Evolutionary conservation across 768 basidiomycete genomes (phyloP).

Genomic region (Amanita subjunquillea): DNA sequence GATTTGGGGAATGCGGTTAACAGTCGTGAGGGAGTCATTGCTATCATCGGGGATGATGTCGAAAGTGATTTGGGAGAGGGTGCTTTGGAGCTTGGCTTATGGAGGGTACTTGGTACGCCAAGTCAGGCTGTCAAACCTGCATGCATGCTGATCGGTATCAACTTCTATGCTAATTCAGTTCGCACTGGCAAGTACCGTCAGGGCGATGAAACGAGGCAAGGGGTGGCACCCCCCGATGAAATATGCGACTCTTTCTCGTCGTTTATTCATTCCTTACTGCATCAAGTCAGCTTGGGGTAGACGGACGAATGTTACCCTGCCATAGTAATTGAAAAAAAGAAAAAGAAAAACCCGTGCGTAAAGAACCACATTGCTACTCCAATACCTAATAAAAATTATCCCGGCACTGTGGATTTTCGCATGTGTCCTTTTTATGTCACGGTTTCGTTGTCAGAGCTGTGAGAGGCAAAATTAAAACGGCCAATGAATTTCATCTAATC

Average conservation of each 20-base stretch:
- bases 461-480: too few species aligned
- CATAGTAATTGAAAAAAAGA: not conserved
- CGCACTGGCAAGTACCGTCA: constrained; percentile 57
- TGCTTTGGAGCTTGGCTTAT: constrained; percentile 47
- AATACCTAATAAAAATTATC: not conserved
- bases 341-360: too few species aligned
- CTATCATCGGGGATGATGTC: constrained; percentile 60
- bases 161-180: not conserved
- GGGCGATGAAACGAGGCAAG: constrained; percentile 40
- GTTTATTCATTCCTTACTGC: constrained; percentile 38
- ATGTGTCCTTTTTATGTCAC: too few species aligned
- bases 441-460: too few species aligned
- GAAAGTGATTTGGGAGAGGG: constrained; percentile 56
- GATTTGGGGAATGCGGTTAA: constrained; percentile 16
- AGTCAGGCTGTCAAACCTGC: not conserved
- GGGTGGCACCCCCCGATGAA: constrained; percentile 37
- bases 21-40: constrained; percentile 19
- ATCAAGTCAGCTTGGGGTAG: not conserved
- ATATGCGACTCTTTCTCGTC: constrained; percentile 41
- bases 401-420: not conserved
- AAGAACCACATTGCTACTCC: too few species aligned
- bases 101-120: constrained; percentile 49
- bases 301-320: not conserved
- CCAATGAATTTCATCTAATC: too few species aligned
- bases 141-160: not conserved